These are phyloP conservation scores for Fusarium dimerum DNA, from an alignment of 2,329 filamentous ascomycete genomes.

Conservation along the genomic window DNA sequence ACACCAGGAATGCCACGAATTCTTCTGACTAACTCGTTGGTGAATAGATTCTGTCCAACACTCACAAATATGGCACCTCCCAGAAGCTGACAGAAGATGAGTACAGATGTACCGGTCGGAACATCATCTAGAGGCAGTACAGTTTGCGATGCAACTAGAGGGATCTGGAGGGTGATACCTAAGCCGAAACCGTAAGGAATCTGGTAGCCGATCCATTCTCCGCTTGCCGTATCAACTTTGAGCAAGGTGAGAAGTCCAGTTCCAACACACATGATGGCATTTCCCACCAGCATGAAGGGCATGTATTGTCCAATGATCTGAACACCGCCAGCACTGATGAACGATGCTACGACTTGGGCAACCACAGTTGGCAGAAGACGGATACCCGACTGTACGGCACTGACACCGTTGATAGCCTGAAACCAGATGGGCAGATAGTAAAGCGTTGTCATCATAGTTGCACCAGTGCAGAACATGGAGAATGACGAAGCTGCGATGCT, in stretches of 20 bases:
- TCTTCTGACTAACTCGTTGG: too few species aligned
- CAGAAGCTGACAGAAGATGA: not conserved
- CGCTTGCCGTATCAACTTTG: constrained; percentile 35
- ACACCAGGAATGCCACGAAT: too few species aligned
- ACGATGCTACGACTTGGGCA: constrained; percentile 39
- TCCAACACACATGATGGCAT: constrained; percentile 31
- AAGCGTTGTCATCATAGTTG: constrained; percentile 41
- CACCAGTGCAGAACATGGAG: constrained; percentile 41
- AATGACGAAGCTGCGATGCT: constrained; percentile 35
- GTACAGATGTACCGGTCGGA: not conserved
- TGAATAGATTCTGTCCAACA: too few species aligned
- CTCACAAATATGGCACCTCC: not conserved
- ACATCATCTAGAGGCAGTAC: not conserved
- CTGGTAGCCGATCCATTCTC: constrained; percentile 52
- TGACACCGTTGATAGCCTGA: constrained; percentile 39
- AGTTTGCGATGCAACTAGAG: constrained; percentile 47
- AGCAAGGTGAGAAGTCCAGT: constrained; percentile 43
- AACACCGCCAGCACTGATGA: constrained; percentile 16
- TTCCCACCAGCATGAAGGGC: not conserved
- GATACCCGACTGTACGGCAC: constrained; percentile 40
- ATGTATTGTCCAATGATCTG: not conserved
- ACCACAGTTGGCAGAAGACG: constrained; percentile 44
- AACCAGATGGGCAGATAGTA: constrained; percentile 48
- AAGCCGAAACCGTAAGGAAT: constrained; percentile 46
- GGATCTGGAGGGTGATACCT: constrained; percentile 45